phyloP scores from a whole-genome alignment of 2,329 filamentous ascomycete genomes.

The Aspergillus ruber region DNA sequence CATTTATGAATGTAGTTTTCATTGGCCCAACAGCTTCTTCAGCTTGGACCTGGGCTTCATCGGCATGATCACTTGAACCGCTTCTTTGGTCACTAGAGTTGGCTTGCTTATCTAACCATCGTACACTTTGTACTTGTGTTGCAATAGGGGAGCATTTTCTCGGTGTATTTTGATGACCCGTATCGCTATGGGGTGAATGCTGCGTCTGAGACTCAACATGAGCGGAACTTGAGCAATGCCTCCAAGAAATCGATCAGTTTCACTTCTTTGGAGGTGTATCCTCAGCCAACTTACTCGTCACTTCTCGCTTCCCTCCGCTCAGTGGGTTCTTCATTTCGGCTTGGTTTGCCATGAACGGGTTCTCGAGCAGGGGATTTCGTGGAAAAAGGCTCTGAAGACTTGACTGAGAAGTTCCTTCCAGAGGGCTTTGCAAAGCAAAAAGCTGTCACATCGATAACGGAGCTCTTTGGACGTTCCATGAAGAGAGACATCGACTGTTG shows the following conservation, averaged over 20 bases:
- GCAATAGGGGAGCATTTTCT: neutral
- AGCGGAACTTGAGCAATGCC: neutral
- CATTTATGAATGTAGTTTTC: neutral
- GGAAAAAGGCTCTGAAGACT: conserved; percentile 4
- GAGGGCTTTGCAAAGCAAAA: conserved; percentile 31
- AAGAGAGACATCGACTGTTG: conserved; percentile 12
- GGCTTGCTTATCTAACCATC: neutral
- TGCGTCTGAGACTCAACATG: neutral
- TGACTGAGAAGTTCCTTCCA: conserved; percentile 18
- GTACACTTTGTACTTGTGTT: neutral
- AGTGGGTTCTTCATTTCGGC: neutral
- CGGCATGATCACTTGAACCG: neutral
- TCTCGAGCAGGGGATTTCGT: conserved; percentile 5
- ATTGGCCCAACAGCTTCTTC: neutral
- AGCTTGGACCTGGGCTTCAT: neutral
- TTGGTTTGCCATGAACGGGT: neutral
- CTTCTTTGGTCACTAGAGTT: neutral
- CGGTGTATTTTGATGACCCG: neutral
- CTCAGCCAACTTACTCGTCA: neutral
- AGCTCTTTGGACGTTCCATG: conserved; percentile 27
- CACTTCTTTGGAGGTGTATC: neutral
- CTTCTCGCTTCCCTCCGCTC: neutral
- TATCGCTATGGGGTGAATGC: neutral
- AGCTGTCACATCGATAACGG: conserved; percentile 18
- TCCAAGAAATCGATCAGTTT: neutral